Evolutionary conservation across 108 stramenopile species (phyloP).

Genomic region (Nitzschia inconspicua): DNA sequence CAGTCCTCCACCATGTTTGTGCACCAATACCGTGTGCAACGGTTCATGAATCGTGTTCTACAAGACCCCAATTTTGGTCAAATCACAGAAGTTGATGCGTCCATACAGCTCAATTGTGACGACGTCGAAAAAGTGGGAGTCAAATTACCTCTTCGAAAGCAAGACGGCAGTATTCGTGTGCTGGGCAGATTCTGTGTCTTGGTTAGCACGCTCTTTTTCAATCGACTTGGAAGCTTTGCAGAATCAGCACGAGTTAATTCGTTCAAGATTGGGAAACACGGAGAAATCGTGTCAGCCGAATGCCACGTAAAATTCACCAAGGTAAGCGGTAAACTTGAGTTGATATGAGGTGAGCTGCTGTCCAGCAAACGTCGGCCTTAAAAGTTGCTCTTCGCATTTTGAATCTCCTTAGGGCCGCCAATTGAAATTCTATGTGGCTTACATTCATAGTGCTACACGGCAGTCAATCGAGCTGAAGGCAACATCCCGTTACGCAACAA

Average conservation of each 20-base stretch:
- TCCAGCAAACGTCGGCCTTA: no score
- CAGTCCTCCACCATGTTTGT: conserved; percentile 71
- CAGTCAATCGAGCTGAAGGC: conserved; percentile 34
- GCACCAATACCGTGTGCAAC: conserved; percentile 45
- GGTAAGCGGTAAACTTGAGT: conserved; percentile 4
- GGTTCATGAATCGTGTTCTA: conserved; percentile 44
- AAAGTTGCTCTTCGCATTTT: background rate
- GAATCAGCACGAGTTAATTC: conserved; percentile 29
- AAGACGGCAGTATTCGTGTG: conserved; percentile 65
- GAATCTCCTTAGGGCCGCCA: conserved; percentile 7
- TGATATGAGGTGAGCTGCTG: no score
- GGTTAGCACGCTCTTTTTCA: conserved; percentile 46
- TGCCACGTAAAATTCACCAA: conserved; percentile 27
- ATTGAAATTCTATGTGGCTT: conserved; percentile 31
- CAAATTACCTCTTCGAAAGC: conserved; percentile 36
- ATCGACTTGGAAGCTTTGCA: conserved; percentile 28
- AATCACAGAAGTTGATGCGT: conserved; percentile 40
- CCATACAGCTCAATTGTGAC: conserved; percentile 42
- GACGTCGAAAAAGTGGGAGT: conserved; percentile 48
- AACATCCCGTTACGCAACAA: conserved; percentile 25
- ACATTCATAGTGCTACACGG: conserved; percentile 27
- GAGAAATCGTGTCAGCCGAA: conserved; percentile 19
- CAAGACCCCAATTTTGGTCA: conserved; percentile 43
- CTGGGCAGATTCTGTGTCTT: conserved; percentile 56
- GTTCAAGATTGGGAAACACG: conserved; percentile 10